Conservation (phyloP, 306 rosid genomes). For the Carpinus fangiana region DNA sequence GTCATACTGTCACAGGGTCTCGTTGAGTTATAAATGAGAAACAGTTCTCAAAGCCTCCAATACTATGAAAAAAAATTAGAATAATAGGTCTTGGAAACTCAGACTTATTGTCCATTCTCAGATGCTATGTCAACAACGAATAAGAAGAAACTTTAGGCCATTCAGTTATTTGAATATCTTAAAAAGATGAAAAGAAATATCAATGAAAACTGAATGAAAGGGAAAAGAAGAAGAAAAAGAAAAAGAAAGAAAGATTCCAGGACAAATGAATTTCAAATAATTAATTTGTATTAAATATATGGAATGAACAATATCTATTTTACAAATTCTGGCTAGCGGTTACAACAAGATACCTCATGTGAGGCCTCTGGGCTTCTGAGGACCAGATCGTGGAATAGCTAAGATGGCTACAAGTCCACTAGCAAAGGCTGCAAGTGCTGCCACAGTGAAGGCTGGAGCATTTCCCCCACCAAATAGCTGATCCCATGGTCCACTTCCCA, state of each 20-base stretch:
- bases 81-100: neutral
- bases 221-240: neutral
- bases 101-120: neutral
- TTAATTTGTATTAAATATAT: conserved; percentile 21
- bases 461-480: conserved; percentile 99
- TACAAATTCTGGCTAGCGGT: conserved; percentile 41
- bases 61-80: neutral
- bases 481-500: conserved; percentile 99
- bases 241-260: conserved; percentile 7
- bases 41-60: conserved; percentile 28
- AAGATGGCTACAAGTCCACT: conserved; percentile 82
- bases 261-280: conserved; percentile 31
- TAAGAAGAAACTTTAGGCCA: conserved; percentile 12
- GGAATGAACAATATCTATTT: conserved; percentile 28
- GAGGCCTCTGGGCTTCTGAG: conserved; percentile 59
- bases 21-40: conserved; percentile 14
- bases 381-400: conserved; percentile 73
- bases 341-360: conserved; percentile 66
- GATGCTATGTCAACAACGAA: neutral
- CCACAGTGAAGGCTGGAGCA: conserved; percentile 89
- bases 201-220: too few species aligned
- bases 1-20: conserved; percentile 28
- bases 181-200: neutral
- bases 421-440: conserved; percentile 78
- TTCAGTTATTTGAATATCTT: conserved; percentile 27